Base-by-base conservation (phyloP, 805 yeast species). In the Priceomyces castillae region DNA sequence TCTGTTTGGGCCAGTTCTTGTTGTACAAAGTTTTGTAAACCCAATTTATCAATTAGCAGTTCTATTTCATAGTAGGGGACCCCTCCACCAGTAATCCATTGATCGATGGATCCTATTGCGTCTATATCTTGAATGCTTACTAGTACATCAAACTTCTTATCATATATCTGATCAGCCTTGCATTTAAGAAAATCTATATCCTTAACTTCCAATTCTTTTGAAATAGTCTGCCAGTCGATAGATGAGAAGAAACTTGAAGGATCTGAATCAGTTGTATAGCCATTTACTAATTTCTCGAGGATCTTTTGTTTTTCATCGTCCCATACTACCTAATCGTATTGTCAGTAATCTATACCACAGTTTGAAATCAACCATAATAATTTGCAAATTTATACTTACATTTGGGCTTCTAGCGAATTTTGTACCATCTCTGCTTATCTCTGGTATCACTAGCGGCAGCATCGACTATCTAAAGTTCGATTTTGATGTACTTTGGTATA, bases 111-210 rank as follows among this genome's bases (percentile, higher is more conserved):
- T 4, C 35, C 42, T 12, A 18, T 31, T 3, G 45, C 37, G 23
- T 40, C 45, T 28, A 46, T 22, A 10, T 44, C 39, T 26, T 45
- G 37, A n/a, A 22, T 40, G 11, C 38, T 30, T 14, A 23, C 38
- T 4, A 43, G 23, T 4, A 41, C 37, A 17, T 40, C 39, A 31
- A 42, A 40, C 15, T 46, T 42, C 19, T 44, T 45, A 22, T 58
- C 63, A 40, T 41, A 56, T 16, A 59, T 34, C 25, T 55, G 57
- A 48, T 61, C 66, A 1, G 54, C 48, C 43, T 53, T 56, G 12
- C 56, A 31, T 40, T 52, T 46, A 2, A 59, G 36, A 25, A 48
- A 46, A 12, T 54, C 58, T 6, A 35, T 26, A 23, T 57, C 56
- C 28, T 47, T 40, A 9, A 47, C 34, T 3, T 50, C 48, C 7